phyloP scores from a whole-genome alignment of 495 filamentous ascomycete species.

The Thozetella sp. region DNA sequence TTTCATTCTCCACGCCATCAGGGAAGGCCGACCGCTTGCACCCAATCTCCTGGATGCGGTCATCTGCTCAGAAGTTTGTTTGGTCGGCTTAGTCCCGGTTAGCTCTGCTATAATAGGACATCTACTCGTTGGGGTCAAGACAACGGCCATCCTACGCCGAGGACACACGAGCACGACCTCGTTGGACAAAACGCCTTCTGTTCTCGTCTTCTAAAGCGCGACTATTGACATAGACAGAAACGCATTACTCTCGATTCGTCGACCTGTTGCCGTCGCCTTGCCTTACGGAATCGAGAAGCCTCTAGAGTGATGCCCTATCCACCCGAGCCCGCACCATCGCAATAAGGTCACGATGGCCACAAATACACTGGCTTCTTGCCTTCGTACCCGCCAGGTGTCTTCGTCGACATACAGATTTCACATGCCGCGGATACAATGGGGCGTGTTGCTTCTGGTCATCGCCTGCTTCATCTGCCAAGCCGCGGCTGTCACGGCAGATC shows the following conservation, averaged over 20 bases:
- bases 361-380: background rate
- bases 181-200: background rate
- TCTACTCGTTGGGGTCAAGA: background rate
- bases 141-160: background rate
- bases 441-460: slow-evolving; percentile 31
- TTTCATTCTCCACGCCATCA: slow-evolving; percentile 6
- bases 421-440: slow-evolving; percentile 26
- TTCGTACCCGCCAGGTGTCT: slow-evolving; percentile 2
- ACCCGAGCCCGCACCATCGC: slow-evolving; percentile 9
- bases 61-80: slow-evolving; percentile 7
- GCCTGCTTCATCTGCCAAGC: slow-evolving; percentile 27
- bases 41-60: slow-evolving; percentile 9
- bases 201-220: background rate
- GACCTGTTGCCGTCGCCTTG: no score
- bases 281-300: no score
- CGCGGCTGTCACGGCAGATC: slow-evolving; percentile 23
- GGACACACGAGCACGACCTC: background rate
- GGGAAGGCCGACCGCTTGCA: slow-evolving; percentile 3
- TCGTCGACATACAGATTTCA: slow-evolving; percentile 12
- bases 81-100: slow-evolving; percentile 3
- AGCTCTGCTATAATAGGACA: slow-evolving; percentile 1
- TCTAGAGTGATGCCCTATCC: slow-evolving; percentile 27
- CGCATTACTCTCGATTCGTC: background rate
- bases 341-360: slow-evolving; percentile 25
- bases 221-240: no score